These are phyloP conservation scores for Aspergillus taichungensis DNA, from an alignment of 495 filamentous ascomycete genomes.

Conservation along the genomic window DNA sequence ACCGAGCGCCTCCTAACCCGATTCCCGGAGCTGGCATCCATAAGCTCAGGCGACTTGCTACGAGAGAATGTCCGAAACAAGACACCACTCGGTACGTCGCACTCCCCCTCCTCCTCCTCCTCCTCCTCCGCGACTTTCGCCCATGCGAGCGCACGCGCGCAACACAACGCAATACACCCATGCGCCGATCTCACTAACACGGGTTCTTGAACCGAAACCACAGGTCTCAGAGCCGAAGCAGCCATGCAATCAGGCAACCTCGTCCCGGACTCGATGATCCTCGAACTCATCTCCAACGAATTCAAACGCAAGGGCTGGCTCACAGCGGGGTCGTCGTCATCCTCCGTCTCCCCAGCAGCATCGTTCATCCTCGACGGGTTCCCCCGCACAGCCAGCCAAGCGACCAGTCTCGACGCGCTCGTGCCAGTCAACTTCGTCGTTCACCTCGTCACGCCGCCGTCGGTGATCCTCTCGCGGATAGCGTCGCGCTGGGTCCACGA, in stretches of 20 bases:
- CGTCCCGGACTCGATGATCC: conserved; percentile 82
- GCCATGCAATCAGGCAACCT: conserved; percentile 77
- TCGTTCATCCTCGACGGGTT: conserved; percentile 97
- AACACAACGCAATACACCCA: not conserved
- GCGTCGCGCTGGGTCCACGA: conserved; percentile 89
- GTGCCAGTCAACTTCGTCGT: conserved; percentile 91
- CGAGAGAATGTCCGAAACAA: conserved; percentile 83
- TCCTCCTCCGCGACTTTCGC: conserved; percentile 2
- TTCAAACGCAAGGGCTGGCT: conserved; percentile 79
- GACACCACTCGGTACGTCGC: conserved; percentile 76
- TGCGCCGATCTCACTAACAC: conserved; percentile 1
- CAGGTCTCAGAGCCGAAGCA: conserved; percentile 81
- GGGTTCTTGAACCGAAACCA: conserved; percentile 1
- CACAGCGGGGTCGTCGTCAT: conserved; percentile 13
- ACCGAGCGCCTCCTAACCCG: conserved; percentile 76
- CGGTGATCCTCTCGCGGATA: conserved; percentile 83
- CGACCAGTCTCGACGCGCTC: conserved; percentile 61
- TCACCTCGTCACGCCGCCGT: conserved; percentile 38
- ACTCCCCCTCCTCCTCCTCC: too few species aligned
- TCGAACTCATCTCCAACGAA: conserved; percentile 84
- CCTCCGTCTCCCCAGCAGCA: conserved; percentile 62
- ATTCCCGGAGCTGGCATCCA: conserved; percentile 81
- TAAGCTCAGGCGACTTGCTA: conserved; percentile 89
- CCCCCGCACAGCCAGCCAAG: conserved; percentile 79
- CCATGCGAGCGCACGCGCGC: not conserved